Base-by-base conservation (phyloP, 345 rosid species). In the Eucalyptus coolabah region DNA sequence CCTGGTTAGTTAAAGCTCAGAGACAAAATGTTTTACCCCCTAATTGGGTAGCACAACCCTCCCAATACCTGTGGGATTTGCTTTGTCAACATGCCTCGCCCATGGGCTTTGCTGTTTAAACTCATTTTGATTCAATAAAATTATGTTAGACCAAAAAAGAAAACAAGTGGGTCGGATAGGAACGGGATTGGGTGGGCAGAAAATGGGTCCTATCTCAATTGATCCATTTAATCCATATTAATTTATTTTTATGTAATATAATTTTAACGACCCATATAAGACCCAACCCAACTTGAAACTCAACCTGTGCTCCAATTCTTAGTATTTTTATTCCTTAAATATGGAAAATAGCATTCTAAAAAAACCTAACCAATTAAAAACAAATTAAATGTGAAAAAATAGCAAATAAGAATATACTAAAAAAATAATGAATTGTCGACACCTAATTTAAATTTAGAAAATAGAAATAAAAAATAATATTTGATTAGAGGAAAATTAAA, bases 231-330 rank as follows among this genome's bases (percentile, higher is more conserved):
- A 56, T 56, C 6, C 15, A 26, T 60, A 60, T 26, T 26, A 26
- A 26, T 26, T 60, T 2, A 26, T 26, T 26, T 60, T 60, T 1
- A 60, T 60, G 67, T 60, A 60, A 60, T 60, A 0, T 3, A 26
- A 60, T 60, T 60, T 26, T 12, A 60, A 26, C 4, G 2, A 60
- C 32, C 14, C 15, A 12, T 60, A 60, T 2, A 1, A 26, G 0
- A 26, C 67, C n/a, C 67, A 1, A 60, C 32, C 67, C 15, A 60
- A 60, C 67, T 60, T 5, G 67, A 60, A 26, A 60, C 7, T 0
- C 67, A 60, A 60, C 67, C 16, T 0, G 0, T 26, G 4, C 63
- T 5, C 67, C 16, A 12, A 26, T 60, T 26, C 16, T 4, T 23
- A 26, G n/a, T 3, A 11, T 1, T 26, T 26, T 26, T 60, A 0